A percentile compares a stretch with the other conserved stretches of the same genome.
phyloP scores from a whole-genome alignment of 2,329 filamentous ascomycete genomes.

The Westerdykella sp. region DNA sequence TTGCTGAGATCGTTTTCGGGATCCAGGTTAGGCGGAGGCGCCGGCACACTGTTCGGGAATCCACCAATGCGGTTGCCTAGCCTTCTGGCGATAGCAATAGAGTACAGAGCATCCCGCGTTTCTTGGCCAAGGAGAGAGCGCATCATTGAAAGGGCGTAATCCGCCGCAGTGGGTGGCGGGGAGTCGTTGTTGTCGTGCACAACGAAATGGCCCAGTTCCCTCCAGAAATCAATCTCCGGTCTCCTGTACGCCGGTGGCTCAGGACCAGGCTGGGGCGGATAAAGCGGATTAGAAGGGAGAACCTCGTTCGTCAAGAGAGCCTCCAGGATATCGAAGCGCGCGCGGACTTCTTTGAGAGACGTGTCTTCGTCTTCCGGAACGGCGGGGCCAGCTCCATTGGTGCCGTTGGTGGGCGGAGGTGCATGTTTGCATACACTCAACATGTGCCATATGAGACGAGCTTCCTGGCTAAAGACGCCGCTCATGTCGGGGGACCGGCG shows the following conservation, averaged over 20 bases:
- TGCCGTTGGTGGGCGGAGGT: constrained; percentile 32
- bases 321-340: constrained; percentile 70
- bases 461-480: constrained; percentile 49
- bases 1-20: constrained; percentile 38
- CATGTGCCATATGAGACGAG: constrained; percentile 55
- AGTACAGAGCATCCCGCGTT: constrained; percentile 86
- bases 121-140: constrained; percentile 72
- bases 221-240: constrained; percentile 73
- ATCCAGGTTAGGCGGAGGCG: constrained; percentile 16
- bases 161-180: constrained; percentile 52
- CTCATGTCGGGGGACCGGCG: constrained; percentile 25
- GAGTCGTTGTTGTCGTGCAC: constrained; percentile 58
- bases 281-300: constrained; percentile 53
- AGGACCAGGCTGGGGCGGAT: constrained; percentile 46
- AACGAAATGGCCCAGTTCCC: constrained; percentile 65
- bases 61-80: constrained; percentile 55
- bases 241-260: constrained; percentile 33
- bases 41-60: constrained; percentile 39
- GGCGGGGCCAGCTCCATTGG: constrained; percentile 38
- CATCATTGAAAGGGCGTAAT: constrained; percentile 59
- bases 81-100: constrained; percentile 72
- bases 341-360: constrained; percentile 54
- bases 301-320: constrained; percentile 67
- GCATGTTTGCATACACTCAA: constrained; percentile 48
- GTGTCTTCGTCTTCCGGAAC: constrained; percentile 50